Evolutionary conservation across 108 stramenopile genomes (phyloP).

Genomic region (Nitzschia inconspicua): DNA sequence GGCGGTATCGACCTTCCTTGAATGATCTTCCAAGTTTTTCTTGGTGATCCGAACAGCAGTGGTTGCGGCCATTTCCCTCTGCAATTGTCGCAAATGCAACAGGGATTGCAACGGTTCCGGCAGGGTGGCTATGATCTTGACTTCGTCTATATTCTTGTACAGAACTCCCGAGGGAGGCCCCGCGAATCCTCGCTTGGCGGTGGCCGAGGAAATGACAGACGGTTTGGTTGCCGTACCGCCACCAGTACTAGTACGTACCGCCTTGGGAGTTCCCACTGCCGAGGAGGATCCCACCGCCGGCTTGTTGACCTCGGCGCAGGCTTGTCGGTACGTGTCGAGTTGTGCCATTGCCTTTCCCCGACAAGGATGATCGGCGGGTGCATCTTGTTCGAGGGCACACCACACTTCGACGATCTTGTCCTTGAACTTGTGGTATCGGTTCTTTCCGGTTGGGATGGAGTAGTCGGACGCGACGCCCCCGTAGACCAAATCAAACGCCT

Average conservation of each 20-base stretch:
- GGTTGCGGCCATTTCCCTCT: constrained; percentile 4
- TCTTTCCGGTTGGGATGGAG: constrained; percentile 39
- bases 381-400: constrained; percentile 24
- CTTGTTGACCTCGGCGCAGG: constrained; percentile 18
- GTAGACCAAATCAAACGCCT: constrained; percentile 34
- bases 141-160: constrained; percentile 31
- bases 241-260: not conserved
- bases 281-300: constrained; percentile 9
- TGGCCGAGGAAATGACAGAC: not conserved
- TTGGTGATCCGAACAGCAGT: not conserved
- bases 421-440: constrained; percentile 51
- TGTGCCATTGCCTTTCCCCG: constrained; percentile 12
- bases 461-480: constrained; percentile 26
- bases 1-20: constrained; percentile 6
- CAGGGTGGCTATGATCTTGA: not conserved
- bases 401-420: constrained; percentile 51
- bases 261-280: constrained; percentile 3
- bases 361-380: constrained; percentile 18
- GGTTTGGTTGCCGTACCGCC: not conserved
- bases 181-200: constrained; percentile 8
- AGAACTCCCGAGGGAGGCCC: not conserved
- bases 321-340: constrained; percentile 11
- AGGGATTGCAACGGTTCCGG: constrained; percentile 17
- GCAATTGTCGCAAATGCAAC: constrained; percentile 19
- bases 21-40: constrained; percentile 13